phyloP scores from a whole-genome alignment of 148 eudicot genomes.

The Heliosperma pusillum region DNA sequence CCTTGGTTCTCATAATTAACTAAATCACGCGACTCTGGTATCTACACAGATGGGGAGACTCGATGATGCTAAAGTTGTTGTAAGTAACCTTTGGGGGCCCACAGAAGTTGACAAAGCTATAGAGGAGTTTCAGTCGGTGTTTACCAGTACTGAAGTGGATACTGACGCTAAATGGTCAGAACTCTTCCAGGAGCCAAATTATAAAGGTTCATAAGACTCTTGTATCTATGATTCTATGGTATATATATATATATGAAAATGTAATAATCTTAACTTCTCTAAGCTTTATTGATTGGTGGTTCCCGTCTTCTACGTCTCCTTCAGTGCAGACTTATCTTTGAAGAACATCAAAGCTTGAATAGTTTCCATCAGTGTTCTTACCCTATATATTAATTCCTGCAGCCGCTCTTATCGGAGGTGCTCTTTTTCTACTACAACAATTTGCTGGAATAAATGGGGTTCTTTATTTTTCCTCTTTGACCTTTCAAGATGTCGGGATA shows the following conservation, averaged over 20 bases:
- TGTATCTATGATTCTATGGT: no score
- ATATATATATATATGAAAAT: no score
- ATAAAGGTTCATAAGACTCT: conserved; percentile 45
- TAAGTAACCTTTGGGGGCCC: conserved; percentile 61
- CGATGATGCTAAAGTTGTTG: conserved; percentile 52
- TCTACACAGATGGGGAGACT: conserved; percentile 56
- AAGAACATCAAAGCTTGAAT: no score
- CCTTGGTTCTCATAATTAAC: background rate
- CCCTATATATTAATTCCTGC: conserved; percentile 30
- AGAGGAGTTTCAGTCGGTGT: conserved; percentile 59
- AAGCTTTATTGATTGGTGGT: no score
- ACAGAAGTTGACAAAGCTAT: conserved; percentile 64
- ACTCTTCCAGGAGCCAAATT: conserved; percentile 68
- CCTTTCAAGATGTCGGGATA: conserved; percentile 80
- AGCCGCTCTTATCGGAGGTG: conserved; percentile 72
- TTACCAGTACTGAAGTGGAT: conserved; percentile 41
- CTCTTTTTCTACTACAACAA: conserved; percentile 73
- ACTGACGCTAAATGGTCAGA: conserved; percentile 61
- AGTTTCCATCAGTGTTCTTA: conserved; percentile 1
- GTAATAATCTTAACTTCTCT: no score
- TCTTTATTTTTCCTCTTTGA: conserved; percentile 77
- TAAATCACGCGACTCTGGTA: background rate
- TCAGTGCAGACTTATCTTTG: background rate
- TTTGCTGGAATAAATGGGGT: conserved; percentile 86
- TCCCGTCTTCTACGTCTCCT: no score